Base-by-base conservation (phyloP, 495 filamentous ascomycete species). In the Lasiosphaeriaceae sp. region DNA sequence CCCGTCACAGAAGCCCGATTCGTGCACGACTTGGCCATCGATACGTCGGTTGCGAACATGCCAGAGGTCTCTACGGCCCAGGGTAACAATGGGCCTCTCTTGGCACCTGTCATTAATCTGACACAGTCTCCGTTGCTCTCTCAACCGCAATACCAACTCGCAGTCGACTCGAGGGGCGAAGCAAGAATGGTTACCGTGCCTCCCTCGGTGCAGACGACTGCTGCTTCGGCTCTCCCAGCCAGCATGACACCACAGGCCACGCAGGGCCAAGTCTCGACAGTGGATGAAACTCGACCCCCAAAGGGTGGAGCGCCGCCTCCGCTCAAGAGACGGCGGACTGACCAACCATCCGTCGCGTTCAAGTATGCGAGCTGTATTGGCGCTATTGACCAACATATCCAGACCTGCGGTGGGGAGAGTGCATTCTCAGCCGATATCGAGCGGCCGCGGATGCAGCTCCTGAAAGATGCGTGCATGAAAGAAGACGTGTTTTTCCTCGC, bases 401-500 rank as follows among this genome's bases (percentile, higher is more conserved):
- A 71, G 6, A 2, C 21, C 0, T 56, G 58, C 48, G 61, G 63
- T 2, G 63, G 62, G 3, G 51, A 59, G 2, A 19, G 47, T 2
- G 49, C 47, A 0, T 44, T 67, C n/a, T 48, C 22, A 2, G 0
- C 17, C 2, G 37, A 60, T 2, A 57, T 82, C 5, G 81, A 83
- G 52, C 62, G 60, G 24, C 80, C 83, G n/a, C 73, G 88, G 47
- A 64, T 84, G 23, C 59, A 70, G 41, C 73, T 89, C 1, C 62
- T 92, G 4, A 55, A 47, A 3, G 71, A 84, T n/a, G 87, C 88
- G 0, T 87, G 82, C 60, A 9, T 49, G 2, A 46, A 68, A 0
- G 66, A 76, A 11, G 89, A 92, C 59, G 52, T 72, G 23, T 80
- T 88, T 62, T 92, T 87, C 62, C 46, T 91, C 49, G 74, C 74